These are phyloP conservation scores for Lachancea dasiensis DNA, from an alignment of 805 yeast species.

Conservation along the genomic window DNA sequence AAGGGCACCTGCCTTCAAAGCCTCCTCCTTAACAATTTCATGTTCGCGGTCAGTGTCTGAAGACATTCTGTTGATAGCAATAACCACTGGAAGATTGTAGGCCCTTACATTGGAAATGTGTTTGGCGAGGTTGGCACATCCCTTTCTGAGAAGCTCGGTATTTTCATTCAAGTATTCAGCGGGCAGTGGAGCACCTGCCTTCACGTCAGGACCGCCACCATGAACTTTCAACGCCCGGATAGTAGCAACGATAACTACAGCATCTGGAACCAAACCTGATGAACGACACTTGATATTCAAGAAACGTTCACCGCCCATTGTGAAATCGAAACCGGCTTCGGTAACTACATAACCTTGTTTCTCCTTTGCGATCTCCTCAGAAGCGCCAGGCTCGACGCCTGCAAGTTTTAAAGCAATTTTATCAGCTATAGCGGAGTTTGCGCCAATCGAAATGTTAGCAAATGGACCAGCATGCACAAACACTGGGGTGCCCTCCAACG, in stretches of 20 bases:
- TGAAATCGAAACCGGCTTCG: slow-evolving; percentile 86
- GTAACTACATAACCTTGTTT: slow-evolving; percentile 74
- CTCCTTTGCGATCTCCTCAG: slow-evolving; percentile 39
- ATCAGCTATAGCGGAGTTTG: slow-evolving; percentile 78
- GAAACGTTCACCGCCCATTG: slow-evolving; percentile 90
- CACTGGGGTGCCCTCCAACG: slow-evolving; percentile 83
- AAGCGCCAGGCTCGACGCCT: slow-evolving; percentile 50
- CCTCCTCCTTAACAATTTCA: slow-evolving; percentile 58
- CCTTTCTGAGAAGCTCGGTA: slow-evolving; percentile 58
- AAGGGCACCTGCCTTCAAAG: slow-evolving; percentile 70
- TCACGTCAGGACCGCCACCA: slow-evolving; percentile 86
- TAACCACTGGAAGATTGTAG: slow-evolving; percentile 74
- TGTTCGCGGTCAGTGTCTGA: slow-evolving; percentile 67
- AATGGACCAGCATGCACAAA: slow-evolving; percentile 86
- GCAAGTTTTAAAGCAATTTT: slow-evolving; percentile 74
- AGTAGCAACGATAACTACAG: slow-evolving; percentile 76
- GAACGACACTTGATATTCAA: slow-evolving; percentile 77
- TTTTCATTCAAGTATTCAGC: slow-evolving; percentile 67
- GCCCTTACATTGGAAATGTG: slow-evolving; percentile 67
- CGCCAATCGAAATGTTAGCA: slow-evolving; percentile 84
- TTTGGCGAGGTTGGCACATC: slow-evolving; percentile 70
- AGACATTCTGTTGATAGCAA: slow-evolving; percentile 74
- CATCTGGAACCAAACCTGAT: slow-evolving; percentile 73
- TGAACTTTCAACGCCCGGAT: slow-evolving; percentile 79
- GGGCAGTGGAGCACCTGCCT: slow-evolving; percentile 77